Base-by-base conservation (phyloP, 2,329 filamentous ascomycete species). In the Fusarium fracticaudum region DNA sequence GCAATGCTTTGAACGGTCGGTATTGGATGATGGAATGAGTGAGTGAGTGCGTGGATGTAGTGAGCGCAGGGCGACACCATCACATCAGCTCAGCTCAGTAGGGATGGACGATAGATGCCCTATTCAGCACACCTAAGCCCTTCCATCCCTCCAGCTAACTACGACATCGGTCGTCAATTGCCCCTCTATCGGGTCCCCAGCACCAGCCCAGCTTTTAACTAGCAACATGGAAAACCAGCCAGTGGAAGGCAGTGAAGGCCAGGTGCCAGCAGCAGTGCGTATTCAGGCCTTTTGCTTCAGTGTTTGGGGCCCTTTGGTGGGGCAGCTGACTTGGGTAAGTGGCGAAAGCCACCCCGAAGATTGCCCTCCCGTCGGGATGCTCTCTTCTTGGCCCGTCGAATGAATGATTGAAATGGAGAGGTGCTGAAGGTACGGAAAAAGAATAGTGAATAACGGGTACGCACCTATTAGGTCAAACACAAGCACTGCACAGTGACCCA, bases 261-360 rank as follows among this genome's bases (percentile, higher is more conserved):
- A 69, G 66, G 59, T 64, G 51, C 67, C 61, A 59, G 48, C 50
- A 67, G 55, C 69, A 71, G 45, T 71, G 58, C 69, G 57, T 71
- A 58, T 65, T 47, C 64, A 72, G 60, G 69, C 54, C 54, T 62
- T 50, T 71, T 64, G 60, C 62, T 64, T 57, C 58, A 64, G 70
- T 67, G 59, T 75, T 71, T 60, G 66, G 73, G 43, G 73, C 68
- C 73, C 69, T 76, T 65, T 77, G 71, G 78, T 80, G 79, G 79
- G 75, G 78, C 79, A 80, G 77, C 78, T 81, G 79, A 81, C 79
- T 80, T 77, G 72, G 73, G 61, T 73, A 67, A 73, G 78, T 80
- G 78, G 78, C 78, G 62, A 79, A 78, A 78, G 76, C 76, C 77
- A 75, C 76, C 57, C 74, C 70, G 72, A 74, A 45, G 58, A 70